These are phyloP conservation scores for Herpetomonas tarakana DNA, from an alignment of 208 protist species.

Conservation along the genomic window DNA sequence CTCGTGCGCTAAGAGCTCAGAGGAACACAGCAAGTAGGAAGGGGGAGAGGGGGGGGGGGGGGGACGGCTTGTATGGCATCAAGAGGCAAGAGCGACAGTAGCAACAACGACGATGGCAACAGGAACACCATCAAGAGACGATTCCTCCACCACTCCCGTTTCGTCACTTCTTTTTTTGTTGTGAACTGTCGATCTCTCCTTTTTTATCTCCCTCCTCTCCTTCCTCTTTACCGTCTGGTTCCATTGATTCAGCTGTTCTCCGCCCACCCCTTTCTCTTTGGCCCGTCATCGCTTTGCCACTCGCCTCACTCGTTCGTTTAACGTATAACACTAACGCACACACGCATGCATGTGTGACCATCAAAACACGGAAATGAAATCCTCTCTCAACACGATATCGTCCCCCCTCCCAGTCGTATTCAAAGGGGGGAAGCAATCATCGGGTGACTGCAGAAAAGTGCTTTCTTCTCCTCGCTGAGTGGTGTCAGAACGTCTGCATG, in stretches of 20 bases:
- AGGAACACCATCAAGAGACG: neutral
- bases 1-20: constrained; percentile 62
- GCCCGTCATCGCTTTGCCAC: too few relatives aligned
- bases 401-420: too few relatives aligned
- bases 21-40: neutral
- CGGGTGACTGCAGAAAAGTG: too few relatives aligned
- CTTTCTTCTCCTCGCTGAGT: too few relatives aligned
- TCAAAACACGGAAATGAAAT: neutral
- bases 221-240: neutral
- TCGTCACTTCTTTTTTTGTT: constrained; percentile 13
- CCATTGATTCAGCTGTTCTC: neutral
- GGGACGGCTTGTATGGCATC: constrained; percentile 4
- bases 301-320: neutral
- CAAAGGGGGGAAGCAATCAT: too few relatives aligned
- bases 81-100: too few relatives aligned
- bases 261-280: too few relatives aligned
- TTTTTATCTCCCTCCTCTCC: neutral
- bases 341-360: neutral
- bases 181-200: neutral
- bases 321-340: neutral
- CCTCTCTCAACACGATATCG: too few relatives aligned
- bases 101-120: too few relatives aligned
- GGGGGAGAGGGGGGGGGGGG: neutral
- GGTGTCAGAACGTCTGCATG: too few relatives aligned
- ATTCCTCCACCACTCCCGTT: neutral